These are phyloP conservation scores for Tulasnella sp. DNA, from an alignment of 768 basidiomycete species.

Conservation along the genomic window DNA sequence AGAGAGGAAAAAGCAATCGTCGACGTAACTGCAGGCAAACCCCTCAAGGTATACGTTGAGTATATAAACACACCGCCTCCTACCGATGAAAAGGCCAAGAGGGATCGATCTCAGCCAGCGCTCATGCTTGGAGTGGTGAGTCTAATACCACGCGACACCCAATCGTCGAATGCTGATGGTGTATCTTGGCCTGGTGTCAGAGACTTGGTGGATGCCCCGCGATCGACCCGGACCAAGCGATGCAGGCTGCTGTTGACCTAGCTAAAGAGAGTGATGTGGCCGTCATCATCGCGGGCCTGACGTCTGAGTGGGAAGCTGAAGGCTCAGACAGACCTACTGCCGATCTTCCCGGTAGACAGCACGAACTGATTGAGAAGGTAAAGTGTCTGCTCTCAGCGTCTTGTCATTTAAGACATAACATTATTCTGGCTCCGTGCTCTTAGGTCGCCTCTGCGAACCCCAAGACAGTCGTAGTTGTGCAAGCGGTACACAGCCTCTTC, in stretches of 20 bases:
- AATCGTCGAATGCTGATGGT: neutral
- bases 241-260: conserved; percentile 44
- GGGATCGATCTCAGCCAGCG: conserved; percentile 44
- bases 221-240: conserved; percentile 46
- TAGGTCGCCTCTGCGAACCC: conserved; percentile 43
- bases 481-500: conserved; percentile 38
- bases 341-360: conserved; percentile 46
- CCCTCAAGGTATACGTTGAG: conserved; percentile 45
- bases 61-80: conserved; percentile 54
- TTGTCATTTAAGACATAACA: too few relatives aligned
- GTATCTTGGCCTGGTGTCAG: conserved; percentile 26
- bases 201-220: conserved; percentile 59
- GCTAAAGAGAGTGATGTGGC: conserved; percentile 47
- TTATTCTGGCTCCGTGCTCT: too few relatives aligned
- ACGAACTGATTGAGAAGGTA: conserved; percentile 42
- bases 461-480: conserved; percentile 39
- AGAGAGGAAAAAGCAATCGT: conserved; percentile 49
- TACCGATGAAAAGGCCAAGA: conserved; percentile 30
- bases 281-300: conserved; percentile 49
- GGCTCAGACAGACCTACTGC: conserved; percentile 59
- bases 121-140: conserved; percentile 59
- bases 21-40: conserved; percentile 35
- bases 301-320: conserved; percentile 67
- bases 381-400: neutral
- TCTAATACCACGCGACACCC: neutral